Base-by-base conservation (phyloP, 306 rosid species). In the Cajanus cajan region DNA sequence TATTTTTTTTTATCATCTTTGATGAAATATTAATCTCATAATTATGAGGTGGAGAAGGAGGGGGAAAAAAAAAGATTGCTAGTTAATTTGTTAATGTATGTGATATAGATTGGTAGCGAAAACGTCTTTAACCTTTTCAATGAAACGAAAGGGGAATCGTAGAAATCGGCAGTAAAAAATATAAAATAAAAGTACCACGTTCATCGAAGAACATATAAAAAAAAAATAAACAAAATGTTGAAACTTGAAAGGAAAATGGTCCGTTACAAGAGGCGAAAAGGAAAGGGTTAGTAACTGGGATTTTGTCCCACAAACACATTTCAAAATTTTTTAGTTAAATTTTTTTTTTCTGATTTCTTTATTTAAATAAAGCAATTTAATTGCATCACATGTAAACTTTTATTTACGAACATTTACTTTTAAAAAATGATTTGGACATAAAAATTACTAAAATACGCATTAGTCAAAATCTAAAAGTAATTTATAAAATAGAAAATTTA, bases 261-360 rank as follows among this genome's bases (percentile, higher is more conserved):
- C 85, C 37, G 55, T 81, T 47, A 12, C 70, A 71, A 6, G 16
- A 47, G 21, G 7, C 21, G 9, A 81, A 74, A 43, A n/a, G 63
- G 76, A 8, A 67, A 80, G 40, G 50, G 37, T 25, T 18, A 18
- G 4, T 33, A 63, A 24, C 7, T 63, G 14, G 39, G n/a, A 73
- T 52, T 51, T 50, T 54, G 37, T 58, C 65, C 65, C 34, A 33
- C 54, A 73, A 51, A 64, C n/a, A 16, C 21, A 40, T 54, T 66
- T 52, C 15, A 25, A 16, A 0, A 4, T 12, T 18, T 21, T 15
- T 47, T 47, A 47, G 31, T 28, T 28, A 28, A 28, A 28, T 54
- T 21, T 21, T n/a, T 0, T 43, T 4, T 12, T 11, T 36, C 7
- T 36, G 7, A 36, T 36, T 36, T 36, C 1, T 28, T 43, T 14